Evolutionary conservation across 768 basidiomycete species (phyloP), one percentile per base, ranked within the genome.

Genomic region (Thelephora aurantiotincta): DNA sequence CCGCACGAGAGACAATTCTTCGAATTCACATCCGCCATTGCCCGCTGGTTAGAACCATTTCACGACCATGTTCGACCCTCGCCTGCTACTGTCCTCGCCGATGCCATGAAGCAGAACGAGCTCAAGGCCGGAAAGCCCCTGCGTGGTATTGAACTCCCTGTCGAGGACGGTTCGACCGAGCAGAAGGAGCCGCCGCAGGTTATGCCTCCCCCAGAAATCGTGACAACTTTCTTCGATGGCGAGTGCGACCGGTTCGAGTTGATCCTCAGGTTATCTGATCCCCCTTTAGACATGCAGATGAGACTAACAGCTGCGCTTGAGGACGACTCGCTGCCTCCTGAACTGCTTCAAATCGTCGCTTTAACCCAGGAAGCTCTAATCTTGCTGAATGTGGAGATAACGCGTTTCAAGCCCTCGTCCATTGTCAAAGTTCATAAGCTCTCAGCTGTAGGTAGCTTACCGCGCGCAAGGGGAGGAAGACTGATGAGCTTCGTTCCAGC

Each of bases 301-400:
- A 74, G 75, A 18, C 76, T 88, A 52, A 63, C 64, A 19, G 66
- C 62, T 18, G 62, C 68, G 2, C 55, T 72, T 9, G 62, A 67
- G 7, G 62, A 64, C 11, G 57, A 63, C 19, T 48, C 51, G 18
- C 68, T 75, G 5, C 69, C 72, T 5, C 65, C 69, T 44, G 75
- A 81, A 54, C 52, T 76, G n/a, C 68, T 91, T 16, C 88, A 92
- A 53, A 64, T 84, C 3, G 82, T 79, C 2, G 75, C 76, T 11
- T 63, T 92, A 44, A 72, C 74, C 0, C 87, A 90, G 61, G 89
- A 92, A 69, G 87, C 81, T 2, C 77, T 85, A 55, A 68, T 87
- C 41, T 63, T 91, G 1, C 72, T 91, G 51, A 63, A 69, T 18
- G 66, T 82, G n/a, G 82, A 80, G 58, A 80, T 79, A 0, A 55